Base-by-base conservation (phyloP, 2,329 filamentous ascomycete genomes). In the Emergomyces pasteurianus region DNA sequence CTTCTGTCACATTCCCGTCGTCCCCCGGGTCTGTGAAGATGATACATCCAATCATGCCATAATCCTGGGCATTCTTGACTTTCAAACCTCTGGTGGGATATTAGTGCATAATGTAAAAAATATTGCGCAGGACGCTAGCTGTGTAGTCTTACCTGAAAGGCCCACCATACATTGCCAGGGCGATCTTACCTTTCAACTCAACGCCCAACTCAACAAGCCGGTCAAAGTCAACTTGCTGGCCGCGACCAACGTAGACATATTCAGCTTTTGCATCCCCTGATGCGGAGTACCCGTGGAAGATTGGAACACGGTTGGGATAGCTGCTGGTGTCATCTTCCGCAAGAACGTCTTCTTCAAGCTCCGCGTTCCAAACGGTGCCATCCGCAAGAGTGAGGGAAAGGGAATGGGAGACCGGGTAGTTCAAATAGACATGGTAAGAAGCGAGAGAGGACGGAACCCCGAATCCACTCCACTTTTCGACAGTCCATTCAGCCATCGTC, bases 241-340 rank as follows among this genome's bases (percentile, higher is more conserved):
- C 74, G 36, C 69, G 67, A 36, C 77, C 76, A 16, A 79, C 76
- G 62, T 78, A 79, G 52, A 78, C 75, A 62, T 77, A 79, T 67
- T 79, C 76, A 38, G 76, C 78, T 62, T 72, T 74, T 43, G 75
- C 78, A 64, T 78, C 73, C 21, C 78, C 78, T 31, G 70, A 75
- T 60, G 73, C 73, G 3, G 76, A 79, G 63, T 80, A 79, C 46
- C 77, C 78, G 63, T 80, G 75, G 64, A 80, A 80, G 14, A 72
- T 75, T 0, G 77, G 74, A 14, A 77, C 72, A 8, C 75, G 68
- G 64, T 78, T 64, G 21, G 65, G 65, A 63, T 68, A 69, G 38
- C 63, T 65, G 1, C 65, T 65, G 6, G 65, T 66, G 12, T 64
- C 62, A 50, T 70, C 67, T 54, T 67, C 62, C 16, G 58, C 26